phyloP scores from a whole-genome alignment of 2,329 filamentous ascomycete genomes.

The Davidsoniella eucalypti region DNA sequence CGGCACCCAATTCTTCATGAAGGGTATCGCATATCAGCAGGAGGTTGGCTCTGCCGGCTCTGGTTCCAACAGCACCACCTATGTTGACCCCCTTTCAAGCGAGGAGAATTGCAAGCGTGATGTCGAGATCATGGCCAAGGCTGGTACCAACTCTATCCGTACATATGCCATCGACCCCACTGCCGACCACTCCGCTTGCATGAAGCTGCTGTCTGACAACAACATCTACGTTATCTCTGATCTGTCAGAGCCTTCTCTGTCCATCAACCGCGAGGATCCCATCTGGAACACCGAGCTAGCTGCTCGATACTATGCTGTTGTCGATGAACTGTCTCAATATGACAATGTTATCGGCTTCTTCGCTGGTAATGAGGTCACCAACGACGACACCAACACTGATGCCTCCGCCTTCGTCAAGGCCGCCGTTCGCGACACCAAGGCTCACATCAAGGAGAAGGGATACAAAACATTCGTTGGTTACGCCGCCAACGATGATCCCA shows the following conservation, averaged over 20 bases:
- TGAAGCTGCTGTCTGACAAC: slow-evolving; percentile 62
- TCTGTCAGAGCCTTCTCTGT: slow-evolving; percentile 61
- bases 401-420: slow-evolving; percentile 95
- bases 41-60: slow-evolving; percentile 43
- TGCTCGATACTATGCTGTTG: slow-evolving; percentile 63
- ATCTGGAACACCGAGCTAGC: slow-evolving; percentile 67
- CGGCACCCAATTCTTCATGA: slow-evolving; percentile 56
- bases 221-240: slow-evolving; percentile 95
- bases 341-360: slow-evolving; percentile 94
- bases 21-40: slow-evolving; percentile 90
- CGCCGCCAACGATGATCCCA: slow-evolving; percentile 81
- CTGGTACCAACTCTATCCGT: slow-evolving; percentile 84
- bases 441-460: slow-evolving; percentile 68
- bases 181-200: slow-evolving; percentile 64
- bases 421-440: slow-evolving; percentile 88
- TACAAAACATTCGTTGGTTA: slow-evolving; percentile 89
- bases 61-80: slow-evolving; percentile 32
- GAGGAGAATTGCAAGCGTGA: slow-evolving; percentile 60
- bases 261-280: slow-evolving; percentile 71
- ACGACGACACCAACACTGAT: slow-evolving; percentile 71
- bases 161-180: slow-evolving; percentile 83
- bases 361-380: slow-evolving; percentile 93
- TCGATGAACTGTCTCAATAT: slow-evolving; percentile 70
- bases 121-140: slow-evolving; percentile 59
- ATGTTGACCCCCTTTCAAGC: slow-evolving; percentile 72